phyloP scores from a whole-genome alignment of 2,329 filamentous ascomycete genomes.

The Trichoderma oligosporum region DNA sequence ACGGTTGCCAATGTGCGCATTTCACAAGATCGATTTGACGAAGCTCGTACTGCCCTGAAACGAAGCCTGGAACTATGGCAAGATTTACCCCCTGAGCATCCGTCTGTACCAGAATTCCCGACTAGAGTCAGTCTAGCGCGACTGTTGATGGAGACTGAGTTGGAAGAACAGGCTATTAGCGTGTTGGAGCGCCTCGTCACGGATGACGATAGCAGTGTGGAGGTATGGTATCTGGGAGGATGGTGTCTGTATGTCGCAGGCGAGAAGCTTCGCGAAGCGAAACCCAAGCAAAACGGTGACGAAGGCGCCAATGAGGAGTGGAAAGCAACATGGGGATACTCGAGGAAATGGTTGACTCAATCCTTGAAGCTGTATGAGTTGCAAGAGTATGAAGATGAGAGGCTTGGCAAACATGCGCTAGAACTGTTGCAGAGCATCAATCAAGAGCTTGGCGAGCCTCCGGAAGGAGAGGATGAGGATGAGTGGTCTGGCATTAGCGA shows the following conservation, averaged over 20 bases:
- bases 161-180: constrained; percentile 79
- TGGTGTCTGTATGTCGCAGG: constrained; percentile 84
- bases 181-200: constrained; percentile 78
- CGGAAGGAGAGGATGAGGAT: constrained; percentile 53
- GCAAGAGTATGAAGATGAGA: constrained; percentile 81
- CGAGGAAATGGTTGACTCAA: constrained; percentile 77
- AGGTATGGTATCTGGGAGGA: constrained; percentile 94
- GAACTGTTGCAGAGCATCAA: constrained; percentile 65
- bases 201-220: constrained; percentile 91
- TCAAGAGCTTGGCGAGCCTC: constrained; percentile 59
- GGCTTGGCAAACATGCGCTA: constrained; percentile 68
- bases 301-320: constrained; percentile 45
- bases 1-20: constrained; percentile 92
- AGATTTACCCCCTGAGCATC: constrained; percentile 67
- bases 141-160: constrained; percentile 82
- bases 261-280: constrained; percentile 54
- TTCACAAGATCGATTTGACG: constrained; percentile 74
- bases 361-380: constrained; percentile 73
- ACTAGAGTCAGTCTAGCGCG: constrained; percentile 78
- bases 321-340: constrained; percentile 64
- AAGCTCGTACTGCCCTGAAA: constrained; percentile 73
- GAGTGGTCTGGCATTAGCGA: constrained; percentile 53
- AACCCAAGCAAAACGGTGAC: constrained; percentile 33
- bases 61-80: constrained; percentile 82
- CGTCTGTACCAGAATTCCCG: constrained; percentile 77